phyloP scores from a whole-genome alignment of 2,329 filamentous ascomycete genomes.

The Colletotrichum cordylinicola region DNA sequence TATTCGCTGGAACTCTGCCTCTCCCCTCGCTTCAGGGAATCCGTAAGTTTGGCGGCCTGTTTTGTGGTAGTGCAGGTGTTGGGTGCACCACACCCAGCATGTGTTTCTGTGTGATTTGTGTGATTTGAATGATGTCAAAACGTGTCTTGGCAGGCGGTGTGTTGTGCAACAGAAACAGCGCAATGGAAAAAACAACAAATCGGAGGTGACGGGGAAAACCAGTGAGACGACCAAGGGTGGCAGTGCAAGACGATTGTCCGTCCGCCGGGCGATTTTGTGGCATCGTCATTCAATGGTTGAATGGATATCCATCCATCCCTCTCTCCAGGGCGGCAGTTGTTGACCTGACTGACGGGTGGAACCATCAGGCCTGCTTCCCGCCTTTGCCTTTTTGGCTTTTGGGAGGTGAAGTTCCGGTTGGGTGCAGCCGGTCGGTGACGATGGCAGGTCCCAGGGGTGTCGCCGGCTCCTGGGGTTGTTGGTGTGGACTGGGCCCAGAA shows the following conservation, averaged over 20 bases:
- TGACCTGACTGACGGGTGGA: not conserved
- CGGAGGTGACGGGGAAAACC: not conserved
- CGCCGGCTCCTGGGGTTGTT: not conserved
- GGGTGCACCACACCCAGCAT: not conserved
- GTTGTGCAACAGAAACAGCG: not conserved
- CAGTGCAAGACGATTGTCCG: not conserved
- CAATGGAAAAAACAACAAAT: not conserved
- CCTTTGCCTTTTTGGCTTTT: not conserved
- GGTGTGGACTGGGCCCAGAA: not conserved
- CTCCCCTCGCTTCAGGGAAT: not conserved
- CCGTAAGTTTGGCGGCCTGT: not conserved
- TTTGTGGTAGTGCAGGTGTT: not conserved
- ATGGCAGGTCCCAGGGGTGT: not conserved
- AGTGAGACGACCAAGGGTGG: conserved; percentile 9
- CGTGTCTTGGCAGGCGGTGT: not conserved
- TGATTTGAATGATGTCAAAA: conserved; percentile 20
- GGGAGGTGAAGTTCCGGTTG: not conserved
- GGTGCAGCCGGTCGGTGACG: not conserved
- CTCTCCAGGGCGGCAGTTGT: not conserved
- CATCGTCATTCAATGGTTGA: not conserved
- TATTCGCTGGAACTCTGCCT: not conserved
- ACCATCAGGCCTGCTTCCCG: not conserved
- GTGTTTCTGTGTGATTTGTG: not conserved
- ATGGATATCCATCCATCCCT: not conserved
- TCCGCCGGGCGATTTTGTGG: not conserved